Base-by-base conservation (phyloP, 2,329 filamentous ascomycete genomes). In the Fragosphaeria purpurea region DNA sequence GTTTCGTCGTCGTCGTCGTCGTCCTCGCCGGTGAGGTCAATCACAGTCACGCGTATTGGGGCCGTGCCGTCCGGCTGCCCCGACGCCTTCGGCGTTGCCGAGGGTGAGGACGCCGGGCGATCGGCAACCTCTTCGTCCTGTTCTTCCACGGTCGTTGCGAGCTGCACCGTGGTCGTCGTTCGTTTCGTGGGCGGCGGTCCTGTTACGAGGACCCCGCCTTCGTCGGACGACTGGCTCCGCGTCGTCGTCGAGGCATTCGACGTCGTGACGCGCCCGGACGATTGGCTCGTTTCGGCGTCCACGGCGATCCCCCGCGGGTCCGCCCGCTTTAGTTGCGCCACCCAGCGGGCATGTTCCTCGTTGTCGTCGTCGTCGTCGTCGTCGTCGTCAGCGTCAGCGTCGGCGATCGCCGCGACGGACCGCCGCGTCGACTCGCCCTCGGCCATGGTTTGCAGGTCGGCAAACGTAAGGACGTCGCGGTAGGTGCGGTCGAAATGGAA, bases 401-500 rank as follows among this genome's bases (percentile, higher is more conserved):
- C 55, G 4, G 34, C 46, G 3, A 39, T 48, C 3, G 31, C 35
- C 6, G 22, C 38, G 9, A 11, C 38, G 5, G 40, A 41, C 32
- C 50, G 43, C 30, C 42, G 47, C 35, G 38, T 30, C 79, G 49
- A 37, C 13, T 55, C 51, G 34, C 76, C 68, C 34, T 71, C 64
- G 0, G 86, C 88, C 60, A 59, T 71, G 6, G 73, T 62, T 57
- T 90, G 85, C 4, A 95, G 69, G 48, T 88, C 82, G 1, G 75
- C 65, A 55, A 90, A 87, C 0, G 81, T 79, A 13, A 87, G 69
- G 1, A 81, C 75, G 52, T 94, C 86, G 30, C 74, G 70, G 61
- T 79, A 86, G 3, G 77, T 77, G 31, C 88, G 75, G 62, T 95
- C 88, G 53, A 75, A 77, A 59, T 95, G 88, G 8, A 94, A 73